phyloP scores from a whole-genome alignment of 2,329 filamentous ascomycete genomes.

The Alternaria tenuissima region DNA sequence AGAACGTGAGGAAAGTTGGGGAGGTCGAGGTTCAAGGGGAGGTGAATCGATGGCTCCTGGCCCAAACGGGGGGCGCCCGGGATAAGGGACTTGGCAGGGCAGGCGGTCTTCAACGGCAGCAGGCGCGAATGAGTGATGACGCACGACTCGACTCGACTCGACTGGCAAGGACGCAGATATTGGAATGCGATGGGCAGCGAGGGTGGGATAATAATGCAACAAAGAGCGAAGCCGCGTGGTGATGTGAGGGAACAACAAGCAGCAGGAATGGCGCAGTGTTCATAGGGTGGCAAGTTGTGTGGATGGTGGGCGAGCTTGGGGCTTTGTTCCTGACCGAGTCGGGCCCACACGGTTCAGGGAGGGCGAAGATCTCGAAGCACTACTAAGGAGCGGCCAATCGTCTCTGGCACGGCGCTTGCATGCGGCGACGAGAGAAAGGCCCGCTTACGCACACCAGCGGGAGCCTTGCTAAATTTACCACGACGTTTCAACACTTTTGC shows the following conservation, averaged over 20 bases:
- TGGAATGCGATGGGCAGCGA: not conserved
- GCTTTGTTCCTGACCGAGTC: constrained; percentile 15
- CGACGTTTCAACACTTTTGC: constrained; percentile 29
- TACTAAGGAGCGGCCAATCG: constrained; percentile 26
- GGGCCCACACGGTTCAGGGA: constrained; percentile 19
- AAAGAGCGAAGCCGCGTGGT: not conserved
- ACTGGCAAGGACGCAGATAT: not conserved
- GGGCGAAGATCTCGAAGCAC: constrained; percentile 30
- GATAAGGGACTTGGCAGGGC: constrained; percentile 22
- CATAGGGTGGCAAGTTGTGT: constrained; percentile 13
- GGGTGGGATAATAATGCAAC: constrained; percentile 6
- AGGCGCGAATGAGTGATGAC: constrained; percentile 19
- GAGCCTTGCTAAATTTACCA: constrained; percentile 37
- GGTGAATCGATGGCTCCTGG: constrained; percentile 31
- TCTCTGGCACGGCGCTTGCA: constrained; percentile 29
- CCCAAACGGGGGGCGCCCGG: constrained; percentile 21
- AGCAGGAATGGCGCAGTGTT: constrained; percentile 7
- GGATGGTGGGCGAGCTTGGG: constrained; percentile 10
- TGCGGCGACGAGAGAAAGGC: constrained; percentile 28
- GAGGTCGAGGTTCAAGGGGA: constrained; percentile 13
- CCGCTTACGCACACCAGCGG: constrained; percentile 32
- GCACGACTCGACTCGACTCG: not conserved
- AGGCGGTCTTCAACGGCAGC: constrained; percentile 29
- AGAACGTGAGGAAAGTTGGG: constrained; percentile 11
- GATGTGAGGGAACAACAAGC: constrained; percentile 2